phyloP scores from a whole-genome alignment of 306 rosid genomes.

The Fragaria ananassa region DNA sequence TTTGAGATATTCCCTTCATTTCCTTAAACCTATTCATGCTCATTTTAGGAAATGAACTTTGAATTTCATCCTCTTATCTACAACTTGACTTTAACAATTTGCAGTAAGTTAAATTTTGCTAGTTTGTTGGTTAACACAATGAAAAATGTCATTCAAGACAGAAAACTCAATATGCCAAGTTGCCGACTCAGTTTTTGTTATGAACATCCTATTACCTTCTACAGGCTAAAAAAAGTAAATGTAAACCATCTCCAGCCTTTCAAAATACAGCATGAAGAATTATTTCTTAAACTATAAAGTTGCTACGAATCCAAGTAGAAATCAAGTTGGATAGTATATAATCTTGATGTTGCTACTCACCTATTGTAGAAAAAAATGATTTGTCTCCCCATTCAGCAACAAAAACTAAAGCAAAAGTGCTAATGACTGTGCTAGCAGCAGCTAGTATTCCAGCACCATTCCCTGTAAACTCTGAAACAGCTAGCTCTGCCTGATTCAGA shows the following conservation, averaged over 20 bases:
- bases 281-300: background rate
- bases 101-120: background rate
- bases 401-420: slow-evolving; percentile 81
- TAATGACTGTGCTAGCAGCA: slow-evolving; percentile 68
- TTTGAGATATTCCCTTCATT: background rate
- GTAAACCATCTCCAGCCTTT: background rate
- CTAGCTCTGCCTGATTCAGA: slow-evolving; percentile 88
- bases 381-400: slow-evolving; percentile 99
- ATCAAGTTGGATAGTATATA: background rate
- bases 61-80: background rate
- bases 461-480: slow-evolving; percentile 81
- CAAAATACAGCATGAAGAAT: slow-evolving; percentile 13
- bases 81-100: background rate
- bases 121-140: background rate
- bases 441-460: slow-evolving; percentile 84
- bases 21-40: background rate
- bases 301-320: background rate
- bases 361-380: slow-evolving; percentile 93
- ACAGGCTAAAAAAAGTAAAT: background rate
- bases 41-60: slow-evolving; percentile 6
- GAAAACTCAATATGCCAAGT: background rate
- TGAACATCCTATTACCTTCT: background rate
- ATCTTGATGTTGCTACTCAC: slow-evolving; percentile 40
- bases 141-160: background rate
- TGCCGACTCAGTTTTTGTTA: background rate